Evolutionary conservation across 495 filamentous ascomycete species (phyloP), one percentile per base, ranked within the genome.

Genomic region (Penicillium verhagenii): DNA sequence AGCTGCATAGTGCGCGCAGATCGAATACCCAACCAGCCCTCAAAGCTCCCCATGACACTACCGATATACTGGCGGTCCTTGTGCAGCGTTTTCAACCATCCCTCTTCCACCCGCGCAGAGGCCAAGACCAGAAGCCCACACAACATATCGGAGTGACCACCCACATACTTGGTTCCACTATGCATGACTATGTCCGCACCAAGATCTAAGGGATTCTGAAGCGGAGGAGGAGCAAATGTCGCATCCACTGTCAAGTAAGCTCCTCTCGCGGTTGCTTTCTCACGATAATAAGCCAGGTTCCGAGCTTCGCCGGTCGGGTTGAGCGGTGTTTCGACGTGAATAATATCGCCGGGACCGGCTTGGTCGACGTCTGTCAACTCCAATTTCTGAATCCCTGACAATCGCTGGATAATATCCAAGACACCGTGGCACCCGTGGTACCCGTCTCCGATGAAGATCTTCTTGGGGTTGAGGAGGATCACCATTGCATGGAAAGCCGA

Each of bases 391-490:
- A 91, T 76, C 0, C 85, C 85, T 25, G 81, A 87, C 37, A 96
- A 79, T 54, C 85, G 84, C 46, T 75, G 56, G 39, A 92, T 73
- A 25, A 97, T 68, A 2, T 68, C 66, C 48, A 96, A 76, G 18
- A 94, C 85, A 51, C 87, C 89, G 72, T 96, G 91, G 67, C 87
- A 92, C 51, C 93, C 93, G 72, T 97, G 93, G 69, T 97, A 97
- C 16, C 89, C 90, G 31, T 78, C 83, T 20, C 84, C 83, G 57
- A 96, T 90, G 55, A 89, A 81, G 24, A 97, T 79, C 26, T 84
- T 81, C 28, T 80, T 80, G 1, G 93, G 93, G 65, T 91, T 89
- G 8, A 92, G 69, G 56, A 83, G 82, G 13, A 88, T 77, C 11
- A 96, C 74, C 26, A 90, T 73, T 9, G 89, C 91, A 71, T 96